A percentile compares a stretch with the other conserved stretches of the same genome.
These are phyloP conservation scores for Porphyrellus cyaneotinctus DNA, from an alignment of 768 basidiomycete genomes.

Conservation along the genomic window DNA sequence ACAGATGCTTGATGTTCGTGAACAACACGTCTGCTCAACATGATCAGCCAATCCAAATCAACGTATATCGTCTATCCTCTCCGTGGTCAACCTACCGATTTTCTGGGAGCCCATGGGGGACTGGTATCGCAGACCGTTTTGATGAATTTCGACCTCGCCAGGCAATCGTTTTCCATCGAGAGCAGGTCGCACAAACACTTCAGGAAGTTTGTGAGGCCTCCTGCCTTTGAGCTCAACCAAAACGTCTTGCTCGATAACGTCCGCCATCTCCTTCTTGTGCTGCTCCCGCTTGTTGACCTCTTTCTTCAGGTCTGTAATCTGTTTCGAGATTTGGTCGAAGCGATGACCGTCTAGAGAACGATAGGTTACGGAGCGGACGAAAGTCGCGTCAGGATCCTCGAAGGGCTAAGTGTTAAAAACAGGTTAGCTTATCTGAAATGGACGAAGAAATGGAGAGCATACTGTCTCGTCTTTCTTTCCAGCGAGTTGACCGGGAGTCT, in stretches of 20 bases:
- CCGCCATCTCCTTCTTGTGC: slow-evolving; percentile 97
- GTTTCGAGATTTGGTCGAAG: slow-evolving; percentile 83
- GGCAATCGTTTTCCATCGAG: slow-evolving; percentile 92
- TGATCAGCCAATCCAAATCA: slow-evolving; percentile 4
- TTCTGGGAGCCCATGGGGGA: slow-evolving; percentile 84
- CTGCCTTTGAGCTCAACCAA: slow-evolving; percentile 87
- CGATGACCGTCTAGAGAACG: slow-evolving; percentile 87
- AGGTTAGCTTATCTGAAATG: slow-evolving; percentile 3
- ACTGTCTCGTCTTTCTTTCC: slow-evolving; percentile 99
- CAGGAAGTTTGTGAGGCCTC: slow-evolving; percentile 79
- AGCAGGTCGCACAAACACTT: slow-evolving; percentile 91
- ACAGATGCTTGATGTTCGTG: slow-evolving; percentile 95
- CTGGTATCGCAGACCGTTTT: slow-evolving; percentile 92
- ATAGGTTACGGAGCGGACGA: slow-evolving; percentile 92
- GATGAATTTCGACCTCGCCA: slow-evolving; percentile 98
- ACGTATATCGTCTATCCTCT: background rate
- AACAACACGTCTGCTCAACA: slow-evolving; percentile 75
- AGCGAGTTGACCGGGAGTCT: slow-evolving; percentile 94
- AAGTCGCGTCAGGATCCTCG: slow-evolving; percentile 94
- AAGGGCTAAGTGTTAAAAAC: slow-evolving; percentile 58
- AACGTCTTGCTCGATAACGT: slow-evolving; percentile 92
- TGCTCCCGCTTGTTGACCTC: slow-evolving; percentile 96
- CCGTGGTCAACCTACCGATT: slow-evolving; percentile 58
- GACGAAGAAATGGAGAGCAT: slow-evolving; percentile 13
- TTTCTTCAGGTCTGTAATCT: slow-evolving; percentile 94